phyloP scores from a whole-genome alignment of 345 rosid species.

The Theobroma cacao region DNA sequence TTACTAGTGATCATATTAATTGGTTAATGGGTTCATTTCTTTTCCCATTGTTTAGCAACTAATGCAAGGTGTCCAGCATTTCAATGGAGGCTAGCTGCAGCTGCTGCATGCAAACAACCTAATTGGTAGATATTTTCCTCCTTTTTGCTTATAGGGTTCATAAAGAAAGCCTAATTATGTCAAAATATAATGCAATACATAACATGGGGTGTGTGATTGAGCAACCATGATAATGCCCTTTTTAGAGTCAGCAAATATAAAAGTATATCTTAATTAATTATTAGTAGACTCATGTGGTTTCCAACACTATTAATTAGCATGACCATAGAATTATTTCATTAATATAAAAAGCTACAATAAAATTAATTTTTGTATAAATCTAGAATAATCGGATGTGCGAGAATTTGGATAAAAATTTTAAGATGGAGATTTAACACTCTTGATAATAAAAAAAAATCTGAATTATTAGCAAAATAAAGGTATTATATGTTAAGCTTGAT shows the following conservation, averaged over 20 bases:
- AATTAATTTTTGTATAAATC: too few relatives aligned
- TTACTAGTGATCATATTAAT: background rate
- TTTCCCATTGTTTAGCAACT: too few relatives aligned
- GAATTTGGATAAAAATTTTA: too few relatives aligned
- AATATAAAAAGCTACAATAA: too few relatives aligned
- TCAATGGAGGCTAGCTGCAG: background rate
- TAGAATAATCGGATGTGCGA: too few relatives aligned
- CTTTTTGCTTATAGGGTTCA: background rate
- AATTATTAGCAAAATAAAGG: too few relatives aligned
- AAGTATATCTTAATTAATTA: background rate
- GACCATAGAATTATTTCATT: too few relatives aligned
- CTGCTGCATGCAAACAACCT: background rate
- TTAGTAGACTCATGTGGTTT: background rate
- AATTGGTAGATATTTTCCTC: background rate
- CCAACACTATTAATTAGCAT: too few relatives aligned
- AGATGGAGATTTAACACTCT: too few relatives aligned
- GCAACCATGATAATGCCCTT: background rate
- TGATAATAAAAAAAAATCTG: too few relatives aligned
- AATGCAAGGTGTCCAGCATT: background rate
- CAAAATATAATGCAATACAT: background rate
- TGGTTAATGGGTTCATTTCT: background rate
- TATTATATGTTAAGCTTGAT: too few relatives aligned
- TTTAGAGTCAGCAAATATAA: conserved; percentile 1
- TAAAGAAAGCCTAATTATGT: background rate
- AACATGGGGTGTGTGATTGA: too few relatives aligned